Base-by-base conservation (phyloP, 2,329 filamentous ascomycete species). In the Fusarium burgessii region DNA sequence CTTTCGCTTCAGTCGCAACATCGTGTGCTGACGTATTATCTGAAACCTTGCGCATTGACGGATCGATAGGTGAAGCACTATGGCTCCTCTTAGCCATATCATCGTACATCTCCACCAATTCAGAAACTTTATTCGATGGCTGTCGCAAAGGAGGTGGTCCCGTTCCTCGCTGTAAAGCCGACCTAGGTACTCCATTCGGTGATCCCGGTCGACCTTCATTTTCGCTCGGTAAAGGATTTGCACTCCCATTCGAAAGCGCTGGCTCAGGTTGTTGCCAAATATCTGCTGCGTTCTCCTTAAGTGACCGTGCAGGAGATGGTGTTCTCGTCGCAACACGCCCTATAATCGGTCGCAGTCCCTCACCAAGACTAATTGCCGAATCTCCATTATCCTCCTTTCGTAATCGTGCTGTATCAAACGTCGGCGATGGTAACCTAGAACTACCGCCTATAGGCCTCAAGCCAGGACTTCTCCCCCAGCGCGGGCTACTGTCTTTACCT, bases 81-180 rank as follows among this genome's bases (percentile, higher is more conserved):
- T 54, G 59, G 18, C 43, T 73, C n/a, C 71, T 61, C 56, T 70
- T 80, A 1, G 78, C 71, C 15, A 87, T 80, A 6, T 82, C 84
- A 63, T 89, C 85, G 51, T 82, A 87, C 78, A 85, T 82, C 25
- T 82, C 82, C 35, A 87, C 86, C 27, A 88, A 77, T 50, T 84
- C 83, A 58, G 85, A 84, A 5, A 88, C 85, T 66, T 85, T 87
- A 11, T 83, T 84, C 0, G 74, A 70, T 8, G 70, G 47, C 55
- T 83, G 76, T 38, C 74, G 68, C 6, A 59, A 62, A n/a, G 60
- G 36, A 23, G 68, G 51, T 7, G 62, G 47, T n/a, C 59, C 61
- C 9, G 56, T 66, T 20, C 49, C 54, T 6, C 51, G 52, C 13
- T 60, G 68, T 12, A 74, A 51, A 17, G 74, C 72, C n/a, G 63